Base-by-base conservation (phyloP, 2,329 filamentous ascomycete genomes). In the Tolypocladium sp. region DNA sequence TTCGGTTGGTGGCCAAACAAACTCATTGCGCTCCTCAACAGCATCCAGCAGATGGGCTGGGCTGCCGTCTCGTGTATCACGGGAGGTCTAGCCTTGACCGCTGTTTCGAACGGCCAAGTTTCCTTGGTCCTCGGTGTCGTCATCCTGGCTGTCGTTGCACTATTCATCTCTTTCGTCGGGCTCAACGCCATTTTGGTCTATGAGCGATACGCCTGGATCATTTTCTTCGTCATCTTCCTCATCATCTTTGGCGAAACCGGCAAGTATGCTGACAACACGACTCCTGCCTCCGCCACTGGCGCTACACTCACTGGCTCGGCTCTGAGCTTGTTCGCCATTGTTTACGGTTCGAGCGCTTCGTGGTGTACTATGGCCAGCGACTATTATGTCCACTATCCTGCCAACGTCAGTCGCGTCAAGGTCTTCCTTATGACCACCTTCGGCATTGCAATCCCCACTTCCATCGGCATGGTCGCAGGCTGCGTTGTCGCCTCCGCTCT, bases 1-100 rank as follows among this genome's bases (percentile, higher is more conserved):
- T 75, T 82, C 51, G 79, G 79, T 30, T 82, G 76, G 74, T 82
- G 75, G 71, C 79, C 79, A 1, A 76, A 74, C 59, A 80, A 79
- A 65, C 64, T 81, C 44, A 75, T 81, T 58, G 78, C 78, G 15
- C 64, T 78, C 10, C 73, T 83, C 33, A 67, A 67, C 58, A 63
- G 64, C 33, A 59, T 67, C n/a, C 64, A 67, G 60, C 66, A 67
- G 61, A 83, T 79, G 33, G 81, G 80, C 13, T 83, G 81, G 71
- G 76, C 75, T 71, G 82, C 46, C 75, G 65, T 83, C 13, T 76
- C 76, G 33, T 77, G 75, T 61, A 79, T 83, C 60, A 78, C 81
- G 3, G 80, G 79, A 27, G 81, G 81, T 0, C 70, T 78, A 53
- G 76, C 76, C 1, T 70, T 81, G 30, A 73, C 75, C 2, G 78